Evolutionary conservation across 208 protist genomes (phyloP).

Genomic region (Trichomonas gallinae): DNA sequence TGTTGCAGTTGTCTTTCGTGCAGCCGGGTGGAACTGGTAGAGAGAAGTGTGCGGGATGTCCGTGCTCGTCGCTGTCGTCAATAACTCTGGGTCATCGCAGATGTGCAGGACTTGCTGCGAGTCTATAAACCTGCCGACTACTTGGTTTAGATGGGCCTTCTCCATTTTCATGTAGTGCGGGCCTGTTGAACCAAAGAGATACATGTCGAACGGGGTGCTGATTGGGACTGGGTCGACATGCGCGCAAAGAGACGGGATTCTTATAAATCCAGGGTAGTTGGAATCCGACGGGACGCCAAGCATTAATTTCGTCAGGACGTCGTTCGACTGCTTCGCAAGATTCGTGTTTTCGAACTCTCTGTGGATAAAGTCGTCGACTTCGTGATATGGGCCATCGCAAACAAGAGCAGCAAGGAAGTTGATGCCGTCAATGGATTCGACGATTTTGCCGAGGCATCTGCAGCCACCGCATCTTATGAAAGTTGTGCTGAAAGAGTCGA

Average conservation of each 20-base stretch:
- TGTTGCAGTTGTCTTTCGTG: not conserved
- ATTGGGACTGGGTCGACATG: not conserved
- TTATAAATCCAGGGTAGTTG: not conserved
- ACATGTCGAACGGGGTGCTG: not conserved
- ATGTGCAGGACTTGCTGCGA: not conserved
- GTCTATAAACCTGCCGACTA: not conserved
- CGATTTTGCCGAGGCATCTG: not conserved
- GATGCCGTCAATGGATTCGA: not conserved
- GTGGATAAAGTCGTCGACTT: not conserved
- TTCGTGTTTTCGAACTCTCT: not conserved
- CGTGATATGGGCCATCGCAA: not conserved
- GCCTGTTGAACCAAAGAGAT: not conserved
- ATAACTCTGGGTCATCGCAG: not conserved
- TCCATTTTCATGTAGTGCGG: not conserved
- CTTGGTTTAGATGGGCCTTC: not conserved
- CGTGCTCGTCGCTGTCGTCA: not conserved
- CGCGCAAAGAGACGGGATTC: not conserved
- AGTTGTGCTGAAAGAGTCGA: not conserved
- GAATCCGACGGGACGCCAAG: not conserved
- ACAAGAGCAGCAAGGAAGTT: not conserved
- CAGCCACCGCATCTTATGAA: not conserved
- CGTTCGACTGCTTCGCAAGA: not conserved
- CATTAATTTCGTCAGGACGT: not conserved
- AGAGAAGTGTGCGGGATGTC: not conserved
- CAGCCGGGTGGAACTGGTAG: not conserved